Base-by-base conservation (phyloP, 2,329 filamentous ascomycete genomes). In the Xylariaceae sp. region DNA sequence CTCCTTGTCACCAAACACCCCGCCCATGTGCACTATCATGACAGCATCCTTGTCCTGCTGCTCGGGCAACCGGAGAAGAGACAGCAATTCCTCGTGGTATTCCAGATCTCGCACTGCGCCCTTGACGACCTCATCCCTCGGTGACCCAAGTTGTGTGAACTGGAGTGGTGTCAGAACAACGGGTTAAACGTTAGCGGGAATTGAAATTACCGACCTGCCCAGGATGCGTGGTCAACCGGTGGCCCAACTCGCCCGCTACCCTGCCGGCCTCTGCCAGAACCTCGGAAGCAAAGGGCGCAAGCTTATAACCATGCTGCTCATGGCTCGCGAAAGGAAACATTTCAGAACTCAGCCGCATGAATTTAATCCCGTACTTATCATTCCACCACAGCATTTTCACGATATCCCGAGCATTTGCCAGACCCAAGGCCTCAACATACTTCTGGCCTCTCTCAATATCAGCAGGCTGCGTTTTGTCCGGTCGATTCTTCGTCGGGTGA, bases 311-410 rank as follows among this genome's bases (percentile, higher is more conserved):
- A 61, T 95, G 87, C 58, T 89, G 87, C 29, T 81, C 80, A 65
- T 97, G 92, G 60, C 89, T 95, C 1, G 92, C 92, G 69, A 96
- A 96, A 0, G 92, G 92, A 61, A 97, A 97, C 88, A 96, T 96
- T 64, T 96, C 92, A 52, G 89, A 95, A 62, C 89, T 95, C 26
- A 97, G 76, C 1, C 92, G 83, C 81, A 97, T 83, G 69, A 97
- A 96, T 62, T 85, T 91, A 72, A 97, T 97, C 40, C 87, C 86
- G 61, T 92, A 96, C 62, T 84, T 88, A 60, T 95, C 86, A 66
- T 97, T 96, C 92, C 92, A 97, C 1, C 84, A 80, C 6, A 96
- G 66, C 83, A 96, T 89, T 70, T 95, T 95, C 54, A 80, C 73
- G 34, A 96, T 83, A 64, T 97, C 92, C 41, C 82, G 79, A 1